A percentile compares a stretch with the other conserved stretches of the same genome.
Conservation (phyloP, 306 rosid genomes). For the Malus sylvestris region DNA sequence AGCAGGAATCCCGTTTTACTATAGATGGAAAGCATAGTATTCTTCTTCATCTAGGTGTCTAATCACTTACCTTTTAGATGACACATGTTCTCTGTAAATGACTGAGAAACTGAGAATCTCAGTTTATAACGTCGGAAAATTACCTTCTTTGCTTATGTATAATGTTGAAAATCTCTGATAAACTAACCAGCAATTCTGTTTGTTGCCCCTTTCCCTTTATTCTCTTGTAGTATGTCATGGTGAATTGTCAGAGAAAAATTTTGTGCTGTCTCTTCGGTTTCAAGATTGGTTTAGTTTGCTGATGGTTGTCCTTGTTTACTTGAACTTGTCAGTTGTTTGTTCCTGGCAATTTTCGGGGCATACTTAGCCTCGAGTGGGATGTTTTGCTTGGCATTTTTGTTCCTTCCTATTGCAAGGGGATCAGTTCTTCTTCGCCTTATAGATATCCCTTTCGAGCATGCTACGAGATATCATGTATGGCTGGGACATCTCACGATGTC, state of each 20-base stretch:
- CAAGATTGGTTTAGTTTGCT: constrained; percentile 10
- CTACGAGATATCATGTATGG: constrained; percentile 89
- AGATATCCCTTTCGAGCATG: constrained; percentile 88
- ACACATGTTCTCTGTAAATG: no score
- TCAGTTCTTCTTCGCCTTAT: constrained; percentile 80
- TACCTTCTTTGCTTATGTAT: not conserved
- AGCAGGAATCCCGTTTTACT: no score
- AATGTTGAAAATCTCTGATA: not conserved
- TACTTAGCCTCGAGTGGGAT: constrained; percentile 60
- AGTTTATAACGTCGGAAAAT: not conserved
- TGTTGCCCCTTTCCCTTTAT: not conserved
- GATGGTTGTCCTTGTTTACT: constrained; percentile 7
- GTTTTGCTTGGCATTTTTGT: constrained; percentile 61
- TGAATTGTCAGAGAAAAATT: not conserved
- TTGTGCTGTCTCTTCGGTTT: not conserved
- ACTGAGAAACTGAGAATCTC: not conserved
- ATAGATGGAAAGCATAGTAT: not conserved
- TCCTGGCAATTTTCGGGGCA: constrained; percentile 50
- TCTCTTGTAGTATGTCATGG: not conserved
- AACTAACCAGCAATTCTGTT: not conserved
- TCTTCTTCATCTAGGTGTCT: not conserved
- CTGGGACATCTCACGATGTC: constrained; percentile 94
- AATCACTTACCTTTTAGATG: not conserved
- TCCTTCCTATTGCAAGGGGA: constrained; percentile 86
- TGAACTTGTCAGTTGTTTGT: constrained; percentile 33